A percentile compares a stretch with the other conserved stretches of the same genome.
Evolutionary conservation across 768 basidiomycete genomes (phyloP).

Genomic region (Leccinum variicolor): DNA sequence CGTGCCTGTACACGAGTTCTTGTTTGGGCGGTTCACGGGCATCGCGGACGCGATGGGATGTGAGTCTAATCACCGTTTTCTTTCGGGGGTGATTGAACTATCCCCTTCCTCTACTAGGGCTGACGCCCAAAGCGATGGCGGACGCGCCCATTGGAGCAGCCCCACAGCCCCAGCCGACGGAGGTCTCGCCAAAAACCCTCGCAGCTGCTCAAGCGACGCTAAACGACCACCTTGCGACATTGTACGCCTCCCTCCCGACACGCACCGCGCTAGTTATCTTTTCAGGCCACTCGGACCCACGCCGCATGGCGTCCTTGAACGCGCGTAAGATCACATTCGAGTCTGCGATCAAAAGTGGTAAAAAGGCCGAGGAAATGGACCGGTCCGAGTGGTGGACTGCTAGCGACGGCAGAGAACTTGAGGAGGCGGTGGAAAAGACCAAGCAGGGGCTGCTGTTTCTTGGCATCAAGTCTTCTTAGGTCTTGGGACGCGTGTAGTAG

Average conservation of each 20-base stretch:
- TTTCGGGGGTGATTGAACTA: background rate
- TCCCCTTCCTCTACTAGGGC: slow-evolving; percentile 46
- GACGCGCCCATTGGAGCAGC: slow-evolving; percentile 32
- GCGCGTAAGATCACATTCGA: slow-evolving; percentile 74
- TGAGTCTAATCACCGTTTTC: slow-evolving; percentile 36
- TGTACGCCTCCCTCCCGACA: slow-evolving; percentile 70
- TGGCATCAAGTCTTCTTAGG: slow-evolving; percentile 41
- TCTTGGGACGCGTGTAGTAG: background rate
- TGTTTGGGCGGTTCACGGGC: slow-evolving; percentile 81
- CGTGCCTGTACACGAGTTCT: slow-evolving; percentile 67
- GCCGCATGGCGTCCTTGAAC: slow-evolving; percentile 71
- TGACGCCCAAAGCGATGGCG: slow-evolving; percentile 49
- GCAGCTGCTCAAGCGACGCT: slow-evolving; percentile 44
- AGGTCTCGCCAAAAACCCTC: slow-evolving; percentile 36
- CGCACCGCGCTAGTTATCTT: slow-evolving; percentile 83
- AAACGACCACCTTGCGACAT: slow-evolving; percentile 53
- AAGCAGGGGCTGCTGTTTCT: slow-evolving; percentile 84
- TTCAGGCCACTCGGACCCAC: slow-evolving; percentile 87
- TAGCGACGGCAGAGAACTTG: slow-evolving; percentile 72
- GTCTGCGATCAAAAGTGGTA: slow-evolving; percentile 51
- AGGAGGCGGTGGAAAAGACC: slow-evolving; percentile 75
- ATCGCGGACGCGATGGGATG: slow-evolving; percentile 82
- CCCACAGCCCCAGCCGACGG: slow-evolving; percentile 16
- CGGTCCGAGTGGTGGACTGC: slow-evolving; percentile 68
- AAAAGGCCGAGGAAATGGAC: slow-evolving; percentile 52